Base-by-base conservation (phyloP, 2,329 filamentous ascomycete genomes). In the Biscogniauxia marginata region DNA sequence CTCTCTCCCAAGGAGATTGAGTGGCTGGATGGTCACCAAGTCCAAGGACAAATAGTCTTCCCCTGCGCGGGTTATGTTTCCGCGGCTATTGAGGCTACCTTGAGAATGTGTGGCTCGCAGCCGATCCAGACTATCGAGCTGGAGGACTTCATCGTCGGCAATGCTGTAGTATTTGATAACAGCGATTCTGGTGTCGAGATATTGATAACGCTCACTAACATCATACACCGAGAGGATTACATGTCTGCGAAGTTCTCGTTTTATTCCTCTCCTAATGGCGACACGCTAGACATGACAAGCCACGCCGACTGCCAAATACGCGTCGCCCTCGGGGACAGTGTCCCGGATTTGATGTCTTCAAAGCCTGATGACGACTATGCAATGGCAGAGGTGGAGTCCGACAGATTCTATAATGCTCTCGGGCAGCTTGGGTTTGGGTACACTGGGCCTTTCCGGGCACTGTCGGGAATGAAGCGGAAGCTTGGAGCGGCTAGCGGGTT, bases 351-450 rank as follows among this genome's bases (percentile, higher is more conserved):
- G 23, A n/a, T 23, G n/a, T 24, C 16, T 6, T 11, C 24, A 25
- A 11, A 25, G 24, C 24, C 24, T 6, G 18, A 52, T 9, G 30
- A 22, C 13, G 30, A 13, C 19, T 22, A 43, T 52, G 20, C 49
- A n/a, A 21, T 48, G 46, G 7, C 13, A n/a, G 39, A 52, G 23
- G 39, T 52, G 5, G 39, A 52, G 11, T 20, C 39, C 11, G 49
- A 39, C 11, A 6, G 20, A 6, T 52, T 52, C 25, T 52, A 52
- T 21, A 46, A n/a, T 19, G 30, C 21, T 16, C n/a, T 45, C 7
- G 20, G 16, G 20, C 18, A 52, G 20, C 30, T 52, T 21, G 49
- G 49, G 19, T 34, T 43, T 52, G 49, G 49, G 21, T 52, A 52
- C 24, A 52, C 13, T 24, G 39, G 30, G 18, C 16, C 25, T 23